Base-by-base conservation (phyloP, 2,329 filamentous ascomycete genomes). In the Claviceps capensis region DNA sequence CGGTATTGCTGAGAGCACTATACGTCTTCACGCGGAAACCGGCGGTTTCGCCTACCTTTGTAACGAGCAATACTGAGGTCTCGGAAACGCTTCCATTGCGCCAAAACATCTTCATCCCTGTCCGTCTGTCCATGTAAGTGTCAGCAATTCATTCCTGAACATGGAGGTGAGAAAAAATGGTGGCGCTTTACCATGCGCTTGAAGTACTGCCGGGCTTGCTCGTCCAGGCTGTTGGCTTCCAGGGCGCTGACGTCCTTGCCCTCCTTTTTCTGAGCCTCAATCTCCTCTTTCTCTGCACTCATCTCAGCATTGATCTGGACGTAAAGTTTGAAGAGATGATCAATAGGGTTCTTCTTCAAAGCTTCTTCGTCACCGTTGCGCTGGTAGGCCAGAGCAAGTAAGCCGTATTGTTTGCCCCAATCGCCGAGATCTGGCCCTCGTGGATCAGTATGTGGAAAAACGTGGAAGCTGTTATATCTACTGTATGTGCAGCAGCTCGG, bases 271-370 rank as follows among this genome's bases (percentile, higher is more conserved):
- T 75, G 69, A 43, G 69, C 73, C 59, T 82, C 81, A 23, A 83
- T 79, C 54, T 76, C 64, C 57, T 85, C 83, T 57, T 84, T 83
- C 70, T 90, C 84, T 0, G 74, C 78, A 2, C 72, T 67, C 63
- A 84, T 76, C 48, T 87, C 81, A 53, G 69, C 69, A 67, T 85
- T 88, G 66, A 91, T 88, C 65, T 81, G 78, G 56, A 90, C 86
- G 61, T 91, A 93, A 49, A 93, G 82, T 61, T 89, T 80, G 66
- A 84, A 90, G 9, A 93, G 72, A 65, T 93, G 87, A 65, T 86
- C 85, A 62, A 91, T 88, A 13, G 87, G 86, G 61, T 91, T 86
- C 47, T 75, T 74, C 56, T 78, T 67, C 13, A 93, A 74, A 54
- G 81, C 78, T 58, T 84, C 81, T 66, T 91, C 86, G 54, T 77